Base-by-base conservation (phyloP, 805 yeast species). In the Komagataella pseudopastoris region DNA sequence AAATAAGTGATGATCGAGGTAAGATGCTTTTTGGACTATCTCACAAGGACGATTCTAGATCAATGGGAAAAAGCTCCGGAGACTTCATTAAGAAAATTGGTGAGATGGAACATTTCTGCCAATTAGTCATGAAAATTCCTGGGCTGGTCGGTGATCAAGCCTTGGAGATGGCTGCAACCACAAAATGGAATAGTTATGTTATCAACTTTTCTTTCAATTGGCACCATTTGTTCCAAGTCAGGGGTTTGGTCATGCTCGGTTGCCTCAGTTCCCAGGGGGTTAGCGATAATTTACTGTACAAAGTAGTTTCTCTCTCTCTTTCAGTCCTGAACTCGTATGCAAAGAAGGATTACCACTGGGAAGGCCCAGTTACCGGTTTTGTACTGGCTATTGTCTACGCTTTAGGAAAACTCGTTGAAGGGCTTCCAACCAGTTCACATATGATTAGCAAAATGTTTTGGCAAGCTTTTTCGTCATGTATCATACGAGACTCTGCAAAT, bases 221-320 rank as follows among this genome's bases (percentile, higher is more conserved):
- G 3, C 71, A 72, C 23, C 77, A 87, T 0, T 75, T 81, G 44
- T 71, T 85, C 49, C 86, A 85, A 57, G 77, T 79, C 4, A 71
- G 91, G 51, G 86, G 89, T 0, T 67, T 83, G 55, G 68, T 86
- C 55, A 75, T 85, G 5, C 71, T 86, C 16, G 93, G 96, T 45
- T 78, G 83, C 44, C 63, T 88, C 47, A 75, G 87, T 0, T 77
- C 77, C 54, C 66, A 71, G 10, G 88, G 88, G 23, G 76, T 84
- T 23, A 77, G 78, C 49, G 86, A 82, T 57, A 69, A 71, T n/a
- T 59, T 69, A 56, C 77, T 30, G 39, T 75, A 45, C 59, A 68
- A 51, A 68, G 66, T 43, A 63, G 75, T 17, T 51, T 58, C 49
- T 47, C 47, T 18, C 45, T 6, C 18, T 51, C 39, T 23, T 44